These are phyloP conservation scores for Corchorus capsularis DNA, from an alignment of 345 rosid species.

Conservation along the genomic window DNA sequence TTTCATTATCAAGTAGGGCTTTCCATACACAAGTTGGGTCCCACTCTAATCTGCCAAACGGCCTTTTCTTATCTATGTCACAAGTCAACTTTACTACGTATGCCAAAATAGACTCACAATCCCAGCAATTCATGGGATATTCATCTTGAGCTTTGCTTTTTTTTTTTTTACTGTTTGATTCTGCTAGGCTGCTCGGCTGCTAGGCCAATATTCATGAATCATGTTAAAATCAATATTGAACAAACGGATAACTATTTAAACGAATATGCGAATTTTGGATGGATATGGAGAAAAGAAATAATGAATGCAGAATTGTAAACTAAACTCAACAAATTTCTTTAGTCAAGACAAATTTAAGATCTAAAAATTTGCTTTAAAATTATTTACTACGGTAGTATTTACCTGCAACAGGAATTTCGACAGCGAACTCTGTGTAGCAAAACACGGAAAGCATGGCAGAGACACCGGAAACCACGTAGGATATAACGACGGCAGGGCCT, in stretches of 20 bases:
- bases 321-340: not conserved
- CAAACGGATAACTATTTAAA: not conserved
- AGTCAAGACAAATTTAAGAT: too few relatives aligned
- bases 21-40: not conserved
- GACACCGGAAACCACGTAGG: slow-evolving; percentile 79
- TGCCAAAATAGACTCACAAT: not conserved
- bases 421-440: slow-evolving; percentile 97
- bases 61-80: not conserved
- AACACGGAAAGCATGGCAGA: slow-evolving; percentile 96
- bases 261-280: not conserved
- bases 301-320: not conserved
- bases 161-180: not conserved
- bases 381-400: not conserved
- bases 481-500: slow-evolving; percentile 87
- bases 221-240: not conserved
- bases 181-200: too few relatives aligned
- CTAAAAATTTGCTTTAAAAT: not conserved
- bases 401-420: slow-evolving; percentile 95
- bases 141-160: not conserved
- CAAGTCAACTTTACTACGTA: not conserved
- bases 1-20: not conserved
- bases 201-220: too few relatives aligned
- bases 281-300: not conserved
- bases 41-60: not conserved
- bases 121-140: not conserved